These are phyloP conservation scores for Leccinum arenicola DNA, from an alignment of 768 basidiomycete species.

Conservation along the genomic window DNA sequence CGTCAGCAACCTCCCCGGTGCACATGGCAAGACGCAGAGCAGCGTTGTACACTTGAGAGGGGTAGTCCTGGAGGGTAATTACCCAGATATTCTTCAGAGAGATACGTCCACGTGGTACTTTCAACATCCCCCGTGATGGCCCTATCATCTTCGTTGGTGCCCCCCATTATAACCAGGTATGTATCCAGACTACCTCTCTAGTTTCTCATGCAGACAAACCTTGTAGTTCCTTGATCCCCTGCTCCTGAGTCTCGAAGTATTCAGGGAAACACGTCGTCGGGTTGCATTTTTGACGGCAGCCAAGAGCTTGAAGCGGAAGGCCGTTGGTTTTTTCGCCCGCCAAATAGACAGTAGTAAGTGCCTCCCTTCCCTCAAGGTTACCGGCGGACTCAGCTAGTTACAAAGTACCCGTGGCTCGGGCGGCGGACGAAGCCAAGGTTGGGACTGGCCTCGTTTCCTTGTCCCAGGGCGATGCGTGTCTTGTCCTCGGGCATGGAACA, in stretches of 20 bases:
- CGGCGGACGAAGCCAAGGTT: conserved; percentile 77
- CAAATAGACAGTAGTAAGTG: conserved; percentile 85
- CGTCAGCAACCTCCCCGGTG: conserved; percentile 70
- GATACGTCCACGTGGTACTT: conserved; percentile 89
- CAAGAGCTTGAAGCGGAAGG: conserved; percentile 76
- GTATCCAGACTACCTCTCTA: conserved; percentile 15
- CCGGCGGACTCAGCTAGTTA: conserved; percentile 10
- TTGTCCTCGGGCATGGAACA: conserved; percentile 83
- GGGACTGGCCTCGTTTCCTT: conserved; percentile 73
- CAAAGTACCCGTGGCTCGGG: conserved; percentile 89
- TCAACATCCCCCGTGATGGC: conserved; percentile 88
- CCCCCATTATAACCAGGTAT: conserved; percentile 88
- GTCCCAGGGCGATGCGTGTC: conserved; percentile 71
- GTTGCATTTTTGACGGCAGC: conserved; percentile 89
- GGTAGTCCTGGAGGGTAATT: conserved; percentile 76
- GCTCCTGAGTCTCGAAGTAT: conserved; percentile 79
- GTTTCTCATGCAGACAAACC: conserved; percentile 14
- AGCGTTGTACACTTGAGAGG: conserved; percentile 75
- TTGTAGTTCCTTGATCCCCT: conserved; percentile 88
- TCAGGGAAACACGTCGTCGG: conserved; percentile 76
- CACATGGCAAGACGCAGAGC: conserved; percentile 80
- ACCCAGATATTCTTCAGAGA: conserved; percentile 97
- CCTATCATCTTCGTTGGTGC: conserved; percentile 92
- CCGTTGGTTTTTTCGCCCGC: conserved; percentile 77
- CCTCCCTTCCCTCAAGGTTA: not conserved